These are phyloP conservation scores for Annulohypoxylon nitens DNA, from an alignment of 495 filamentous ascomycete genomes.

Conservation along the genomic window DNA sequence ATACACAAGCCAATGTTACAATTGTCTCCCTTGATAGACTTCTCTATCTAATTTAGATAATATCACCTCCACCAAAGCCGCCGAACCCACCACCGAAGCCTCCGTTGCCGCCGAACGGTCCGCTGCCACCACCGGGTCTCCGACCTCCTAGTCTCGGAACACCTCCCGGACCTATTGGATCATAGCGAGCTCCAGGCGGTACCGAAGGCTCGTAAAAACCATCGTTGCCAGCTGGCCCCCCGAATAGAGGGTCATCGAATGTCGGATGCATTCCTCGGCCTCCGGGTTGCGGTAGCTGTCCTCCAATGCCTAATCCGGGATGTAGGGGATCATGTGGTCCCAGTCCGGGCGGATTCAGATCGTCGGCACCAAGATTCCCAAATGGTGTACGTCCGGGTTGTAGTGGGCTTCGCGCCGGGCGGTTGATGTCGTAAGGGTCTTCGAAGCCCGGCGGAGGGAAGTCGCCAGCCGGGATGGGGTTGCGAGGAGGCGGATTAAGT, in stretches of 20 bases:
- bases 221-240: slow-evolving; percentile 65
- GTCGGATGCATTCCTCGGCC: slow-evolving; percentile 94
- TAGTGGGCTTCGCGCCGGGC: slow-evolving; percentile 67
- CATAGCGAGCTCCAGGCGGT: slow-evolving; percentile 74
- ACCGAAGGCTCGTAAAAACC: slow-evolving; percentile 65
- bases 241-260: slow-evolving; percentile 92
- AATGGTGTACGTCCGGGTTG: slow-evolving; percentile 64
- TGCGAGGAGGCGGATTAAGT: slow-evolving; percentile 70
- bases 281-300: slow-evolving; percentile 64
- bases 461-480: slow-evolving; percentile 78
- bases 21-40: not conserved
- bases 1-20: slow-evolving; percentile 34
- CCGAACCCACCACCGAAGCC: slow-evolving; percentile 43
- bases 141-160: slow-evolving; percentile 57
- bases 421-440: slow-evolving; percentile 88
- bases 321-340: slow-evolving; percentile 86
- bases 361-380: slow-evolving; percentile 78
- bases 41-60: slow-evolving; percentile 51
- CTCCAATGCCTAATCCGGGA: slow-evolving; percentile 68
- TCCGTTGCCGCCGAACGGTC: slow-evolving; percentile 47
- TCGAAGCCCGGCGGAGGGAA: slow-evolving; percentile 92
- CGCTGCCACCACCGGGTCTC: slow-evolving; percentile 49
- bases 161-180: slow-evolving; percentile 84
- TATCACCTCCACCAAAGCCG: slow-evolving; percentile 56
- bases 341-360: slow-evolving; percentile 88